Percentiles rank a stretch among this genome's conserved stretches.
These are phyloP conservation scores for Hypoxylon sp. DNA, from an alignment of 2,329 filamentous ascomycete species.

Conservation along the genomic window DNA sequence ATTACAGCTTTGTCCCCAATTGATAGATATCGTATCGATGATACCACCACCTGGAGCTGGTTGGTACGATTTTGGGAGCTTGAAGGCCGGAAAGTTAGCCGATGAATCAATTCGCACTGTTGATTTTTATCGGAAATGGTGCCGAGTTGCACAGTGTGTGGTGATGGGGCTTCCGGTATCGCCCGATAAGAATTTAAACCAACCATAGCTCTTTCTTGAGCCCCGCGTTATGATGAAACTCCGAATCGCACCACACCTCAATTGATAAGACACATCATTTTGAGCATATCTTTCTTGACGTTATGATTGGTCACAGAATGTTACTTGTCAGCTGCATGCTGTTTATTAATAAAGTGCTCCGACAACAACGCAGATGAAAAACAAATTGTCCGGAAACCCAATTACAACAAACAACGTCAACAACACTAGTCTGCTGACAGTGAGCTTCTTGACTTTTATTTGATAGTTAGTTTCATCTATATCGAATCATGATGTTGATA, in stretches of 20 bases:
- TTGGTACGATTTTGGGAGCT: constrained; percentile 25
- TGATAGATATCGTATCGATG: constrained; percentile 32
- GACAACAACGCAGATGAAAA: constrained; percentile 19
- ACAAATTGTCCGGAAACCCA: constrained; percentile 16
- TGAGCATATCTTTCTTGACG: constrained; percentile 13
- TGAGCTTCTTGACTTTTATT: constrained; percentile 3
- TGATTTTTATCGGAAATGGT: background rate
- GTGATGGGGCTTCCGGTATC: background rate
- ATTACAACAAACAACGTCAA: constrained; percentile 27
- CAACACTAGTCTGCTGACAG: constrained; percentile 22
- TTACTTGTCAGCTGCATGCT: constrained; percentile 9
- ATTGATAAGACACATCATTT: constrained; percentile 31
- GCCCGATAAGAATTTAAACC: constrained; percentile 13
- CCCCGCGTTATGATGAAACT: constrained; percentile 32
- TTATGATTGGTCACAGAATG: constrained; percentile 15
- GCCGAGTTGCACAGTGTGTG: constrained; percentile 11
- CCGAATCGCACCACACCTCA: constrained; percentile 22
- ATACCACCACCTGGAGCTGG: constrained; percentile 33
- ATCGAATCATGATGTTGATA: too few species aligned
- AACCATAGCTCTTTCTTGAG: constrained; percentile 16
- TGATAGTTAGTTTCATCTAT: too few species aligned
- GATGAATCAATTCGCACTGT: constrained; percentile 26
- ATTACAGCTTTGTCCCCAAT: too few species aligned
- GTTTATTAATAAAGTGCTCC: constrained; percentile 4
- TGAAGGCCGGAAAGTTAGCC: constrained; percentile 31